Evolutionary conservation across 768 basidiomycete genomes (phyloP).

Genomic region (Amanita muscaria): DNA sequence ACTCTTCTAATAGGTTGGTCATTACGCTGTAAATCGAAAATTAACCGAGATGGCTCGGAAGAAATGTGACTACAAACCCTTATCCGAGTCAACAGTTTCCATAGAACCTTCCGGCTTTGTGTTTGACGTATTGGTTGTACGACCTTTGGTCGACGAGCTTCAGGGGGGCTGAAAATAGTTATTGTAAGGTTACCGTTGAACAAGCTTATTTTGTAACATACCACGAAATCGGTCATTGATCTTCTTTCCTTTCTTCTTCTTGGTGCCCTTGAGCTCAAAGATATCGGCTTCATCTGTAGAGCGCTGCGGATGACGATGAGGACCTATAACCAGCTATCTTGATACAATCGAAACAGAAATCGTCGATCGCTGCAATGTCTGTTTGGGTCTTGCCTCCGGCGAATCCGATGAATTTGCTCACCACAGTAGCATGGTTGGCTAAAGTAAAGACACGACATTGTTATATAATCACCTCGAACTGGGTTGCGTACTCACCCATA

Average conservation of each 20-base stretch:
- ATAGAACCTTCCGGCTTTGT: constrained; percentile 69
- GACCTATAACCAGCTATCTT: neutral
- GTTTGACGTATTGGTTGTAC: constrained; percentile 89
- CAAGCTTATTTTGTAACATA: constrained; percentile 24
- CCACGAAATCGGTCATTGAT: constrained; percentile 89
- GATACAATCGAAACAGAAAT: constrained; percentile 68
- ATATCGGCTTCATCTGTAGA: constrained; percentile 81
- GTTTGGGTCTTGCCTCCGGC: constrained; percentile 99
- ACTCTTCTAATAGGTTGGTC: constrained; percentile 79
- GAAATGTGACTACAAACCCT: constrained; percentile 38
- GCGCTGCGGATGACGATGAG: constrained; percentile 38
- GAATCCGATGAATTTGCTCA: constrained; percentile 90
- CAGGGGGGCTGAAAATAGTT: constrained; percentile 64
- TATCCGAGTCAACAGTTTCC: constrained; percentile 78
- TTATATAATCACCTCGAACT: constrained; percentile 1
- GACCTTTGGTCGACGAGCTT: constrained; percentile 77
- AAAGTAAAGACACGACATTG: neutral
- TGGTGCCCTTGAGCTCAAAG: constrained; percentile 82
- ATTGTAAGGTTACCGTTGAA: constrained; percentile 1
- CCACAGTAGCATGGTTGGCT: constrained; percentile 87
- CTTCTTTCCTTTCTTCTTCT: constrained; percentile 88
- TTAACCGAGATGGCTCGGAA: constrained; percentile 49
- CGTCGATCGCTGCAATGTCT: constrained; percentile 89
- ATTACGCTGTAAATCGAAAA: constrained; percentile 86
- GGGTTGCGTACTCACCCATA: constrained; percentile 67